Percentiles rank a stretch among this genome's conserved stretches.
Conservation (phyloP, 805 yeast species). For the Sugiyamaella smithiae region DNA sequence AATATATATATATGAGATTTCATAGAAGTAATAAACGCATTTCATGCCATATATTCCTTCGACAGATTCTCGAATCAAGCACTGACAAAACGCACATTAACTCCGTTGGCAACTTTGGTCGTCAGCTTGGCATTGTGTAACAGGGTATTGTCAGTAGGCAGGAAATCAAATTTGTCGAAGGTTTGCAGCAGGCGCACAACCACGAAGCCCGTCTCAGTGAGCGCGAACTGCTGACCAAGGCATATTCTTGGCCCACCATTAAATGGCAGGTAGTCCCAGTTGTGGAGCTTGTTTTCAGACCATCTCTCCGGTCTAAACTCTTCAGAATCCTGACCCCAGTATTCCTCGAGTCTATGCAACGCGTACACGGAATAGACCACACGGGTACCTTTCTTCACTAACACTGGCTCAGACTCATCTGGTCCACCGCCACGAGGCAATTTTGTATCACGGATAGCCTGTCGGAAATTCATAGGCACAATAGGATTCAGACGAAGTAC, state of each 20-base stretch:
- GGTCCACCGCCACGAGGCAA: conserved; percentile 53
- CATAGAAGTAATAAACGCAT: too few species aligned
- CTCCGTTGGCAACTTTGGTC: conserved; percentile 8
- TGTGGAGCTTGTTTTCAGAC: conserved; percentile 38
- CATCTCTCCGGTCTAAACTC: conserved; percentile 50
- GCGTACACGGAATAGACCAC: conserved; percentile 41
- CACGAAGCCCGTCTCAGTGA: conserved; percentile 49
- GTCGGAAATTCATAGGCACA: conserved; percentile 49
- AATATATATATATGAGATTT: too few species aligned
- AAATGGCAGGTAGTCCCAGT: conserved; percentile 52
- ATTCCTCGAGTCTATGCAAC: conserved; percentile 42
- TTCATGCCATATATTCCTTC: too few species aligned
- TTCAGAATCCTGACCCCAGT: conserved; percentile 47
- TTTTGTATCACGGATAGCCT: conserved; percentile 45
- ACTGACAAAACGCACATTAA: background rate
- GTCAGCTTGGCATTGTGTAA: conserved; percentile 1
- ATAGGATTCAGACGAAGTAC: conserved; percentile 50
- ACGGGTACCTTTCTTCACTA: conserved; percentile 43
- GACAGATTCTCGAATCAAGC: too few species aligned
- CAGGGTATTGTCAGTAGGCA: background rate
- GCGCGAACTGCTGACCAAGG: conserved; percentile 55
- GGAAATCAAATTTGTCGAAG: conserved; percentile 11
- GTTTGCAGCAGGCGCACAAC: conserved; percentile 39
- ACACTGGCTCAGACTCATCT: conserved; percentile 39
- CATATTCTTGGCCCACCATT: conserved; percentile 58